Evolutionary conservation across 2,329 filamentous ascomycete species (phyloP).

Genomic region (Sarocladium kiliense): DNA sequence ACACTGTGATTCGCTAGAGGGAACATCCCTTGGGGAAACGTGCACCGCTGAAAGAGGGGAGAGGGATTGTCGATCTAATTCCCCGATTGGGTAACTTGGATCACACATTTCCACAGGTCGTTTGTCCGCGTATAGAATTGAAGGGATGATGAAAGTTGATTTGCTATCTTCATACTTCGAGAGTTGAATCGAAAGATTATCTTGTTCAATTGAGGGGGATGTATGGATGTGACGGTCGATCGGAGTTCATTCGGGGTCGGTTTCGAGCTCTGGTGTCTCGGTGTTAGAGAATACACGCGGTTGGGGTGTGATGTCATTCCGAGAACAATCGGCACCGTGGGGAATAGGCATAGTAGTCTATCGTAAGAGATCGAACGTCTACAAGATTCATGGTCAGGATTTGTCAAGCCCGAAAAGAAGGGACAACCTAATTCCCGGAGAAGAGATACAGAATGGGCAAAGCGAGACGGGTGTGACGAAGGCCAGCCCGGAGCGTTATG

Average conservation of each 20-base stretch:
- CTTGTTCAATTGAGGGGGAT: no score
- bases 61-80: slow-evolving; percentile 4
- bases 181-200: no score
- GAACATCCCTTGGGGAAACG: not conserved
- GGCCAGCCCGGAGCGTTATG: not conserved
- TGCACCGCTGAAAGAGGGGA: not conserved
- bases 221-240: not conserved
- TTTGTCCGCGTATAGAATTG: not conserved
- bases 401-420: not conserved
- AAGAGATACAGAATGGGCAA: not conserved
- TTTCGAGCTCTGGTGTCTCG: not conserved
- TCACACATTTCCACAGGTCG: not conserved
- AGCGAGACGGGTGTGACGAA: not conserved
- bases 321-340: not conserved
- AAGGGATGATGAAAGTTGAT: not conserved
- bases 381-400: not conserved
- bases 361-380: not conserved
- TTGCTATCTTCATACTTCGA: no score
- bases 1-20: slow-evolving; percentile 4
- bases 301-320: slow-evolving; percentile 2
- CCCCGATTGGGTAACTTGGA: slow-evolving; percentile 4
- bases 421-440: not conserved
- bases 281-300: not conserved
- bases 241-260: not conserved
- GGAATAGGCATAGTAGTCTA: not conserved